Evolutionary conservation across 352 stramenopile genomes (phyloP).

Genomic region (Aphanomyces invadans): DNA sequence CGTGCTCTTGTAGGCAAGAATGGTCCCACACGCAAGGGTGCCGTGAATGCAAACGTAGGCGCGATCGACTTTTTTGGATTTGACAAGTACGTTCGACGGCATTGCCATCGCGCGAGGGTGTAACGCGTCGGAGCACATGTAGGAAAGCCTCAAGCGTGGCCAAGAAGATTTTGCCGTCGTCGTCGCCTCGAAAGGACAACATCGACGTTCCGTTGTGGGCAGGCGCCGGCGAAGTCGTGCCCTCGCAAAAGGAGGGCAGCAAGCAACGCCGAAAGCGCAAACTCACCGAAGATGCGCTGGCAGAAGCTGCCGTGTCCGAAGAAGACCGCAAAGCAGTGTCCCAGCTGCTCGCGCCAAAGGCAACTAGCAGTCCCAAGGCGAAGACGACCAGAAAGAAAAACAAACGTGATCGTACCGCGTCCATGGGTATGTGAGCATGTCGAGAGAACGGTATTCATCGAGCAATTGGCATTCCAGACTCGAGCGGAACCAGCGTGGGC

Average conservation of each 20-base stretch:
- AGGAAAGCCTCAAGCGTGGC: neutral
- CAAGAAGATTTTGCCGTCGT: slow-evolving; percentile 31
- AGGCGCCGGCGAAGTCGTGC: slow-evolving; percentile 32
- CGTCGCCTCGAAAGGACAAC: slow-evolving; percentile 35
- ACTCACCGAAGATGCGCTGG: slow-evolving; percentile 67
- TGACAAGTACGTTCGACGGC: slow-evolving; percentile 7
- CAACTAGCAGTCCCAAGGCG: neutral
- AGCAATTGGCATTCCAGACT: neutral
- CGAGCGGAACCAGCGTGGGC: slow-evolving; percentile 27
- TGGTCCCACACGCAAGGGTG: neutral
- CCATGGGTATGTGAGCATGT: neutral
- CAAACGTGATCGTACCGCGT: slow-evolving; percentile 28
- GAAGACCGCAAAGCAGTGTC: slow-evolving; percentile 64
- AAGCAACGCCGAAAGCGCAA: slow-evolving; percentile 75
- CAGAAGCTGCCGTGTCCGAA: slow-evolving; percentile 58
- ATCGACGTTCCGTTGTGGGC: slow-evolving; percentile 62
- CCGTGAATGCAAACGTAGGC: slow-evolving; percentile 23
- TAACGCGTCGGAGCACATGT: no score
- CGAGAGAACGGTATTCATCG: neutral
- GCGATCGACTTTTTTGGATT: slow-evolving; percentile 21
- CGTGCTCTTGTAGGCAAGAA: neutral
- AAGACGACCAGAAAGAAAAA: slow-evolving; percentile 35
- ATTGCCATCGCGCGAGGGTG: no score
- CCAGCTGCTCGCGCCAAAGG: slow-evolving; percentile 46
- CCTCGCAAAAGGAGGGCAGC: slow-evolving; percentile 43